Evolutionary conservation across 2,329 filamentous ascomycete species (phyloP).

Genomic region (Pestalotiopsis sp.): DNA sequence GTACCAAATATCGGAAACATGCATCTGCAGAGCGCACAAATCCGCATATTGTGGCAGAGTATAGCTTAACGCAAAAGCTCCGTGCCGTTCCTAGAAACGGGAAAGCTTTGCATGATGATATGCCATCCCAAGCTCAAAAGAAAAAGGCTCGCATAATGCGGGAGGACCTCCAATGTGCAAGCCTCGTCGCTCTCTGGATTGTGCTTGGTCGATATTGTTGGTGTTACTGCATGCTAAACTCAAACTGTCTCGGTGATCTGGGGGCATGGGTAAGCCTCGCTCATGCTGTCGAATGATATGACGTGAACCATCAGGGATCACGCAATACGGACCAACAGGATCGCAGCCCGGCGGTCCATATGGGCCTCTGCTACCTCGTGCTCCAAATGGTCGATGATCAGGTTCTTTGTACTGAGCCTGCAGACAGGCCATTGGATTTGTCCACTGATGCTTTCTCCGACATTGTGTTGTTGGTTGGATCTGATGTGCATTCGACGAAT

Average conservation of each 20-base stretch:
- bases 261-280: constrained; percentile 10
- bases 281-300: constrained; percentile 10
- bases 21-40: background rate
- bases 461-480: constrained; percentile 33
- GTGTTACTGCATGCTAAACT: constrained; percentile 7
- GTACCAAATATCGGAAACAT: constrained; percentile 1
- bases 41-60: background rate
- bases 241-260: constrained; percentile 5
- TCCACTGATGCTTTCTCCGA: constrained; percentile 18
- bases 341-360: constrained; percentile 40
- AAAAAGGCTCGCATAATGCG: constrained; percentile 7
- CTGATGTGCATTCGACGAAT: background rate
- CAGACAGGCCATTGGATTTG: constrained; percentile 39
- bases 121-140: background rate
- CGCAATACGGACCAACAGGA: constrained; percentile 47
- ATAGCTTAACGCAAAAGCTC: constrained; percentile 1
- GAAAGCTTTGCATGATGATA: background rate
- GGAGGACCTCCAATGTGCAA: background rate
- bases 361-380: constrained; percentile 38
- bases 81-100: background rate
- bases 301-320: constrained; percentile 29
- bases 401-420: constrained; percentile 30
- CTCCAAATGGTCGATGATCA: constrained; percentile 39
- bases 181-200: background rate
- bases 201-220: background rate